phyloP scores from a whole-genome alignment of 257 asterid genomes.

The Penstemon newberryi region DNA sequence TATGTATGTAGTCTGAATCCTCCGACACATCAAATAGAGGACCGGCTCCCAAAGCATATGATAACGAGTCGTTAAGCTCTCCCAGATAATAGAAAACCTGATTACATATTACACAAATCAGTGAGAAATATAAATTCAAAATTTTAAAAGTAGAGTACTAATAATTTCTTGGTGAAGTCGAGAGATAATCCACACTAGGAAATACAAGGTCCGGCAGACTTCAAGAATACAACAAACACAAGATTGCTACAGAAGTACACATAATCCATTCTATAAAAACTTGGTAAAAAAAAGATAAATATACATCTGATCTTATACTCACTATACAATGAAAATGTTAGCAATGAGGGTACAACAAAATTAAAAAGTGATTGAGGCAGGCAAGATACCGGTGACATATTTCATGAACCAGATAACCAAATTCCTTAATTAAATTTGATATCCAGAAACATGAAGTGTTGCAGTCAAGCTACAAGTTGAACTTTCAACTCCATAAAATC shows the following conservation, averaged over 20 bases:
- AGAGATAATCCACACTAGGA: neutral
- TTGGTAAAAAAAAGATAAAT: neutral
- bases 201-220: neutral
- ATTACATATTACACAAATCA: slow-evolving; percentile 13
- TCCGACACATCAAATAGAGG: slow-evolving; percentile 81
- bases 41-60: slow-evolving; percentile 94
- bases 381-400: too few species aligned
- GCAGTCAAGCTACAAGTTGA: neutral
- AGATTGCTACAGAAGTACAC: neutral
- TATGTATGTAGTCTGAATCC: slow-evolving; percentile 85
- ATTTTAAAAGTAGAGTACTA: neutral
- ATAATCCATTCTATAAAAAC: neutral
- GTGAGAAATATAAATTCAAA: neutral
- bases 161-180: neutral
- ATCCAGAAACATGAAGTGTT: slow-evolving; percentile 1
- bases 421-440: neutral
- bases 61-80: slow-evolving; percentile 76
- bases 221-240: neutral
- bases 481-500: too few species aligned
- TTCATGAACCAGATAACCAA: neutral
- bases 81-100: slow-evolving; percentile 94
- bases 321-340: neutral
- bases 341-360: neutral
- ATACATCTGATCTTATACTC: neutral
- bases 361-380: too few species aligned